Evolutionary conservation across 805 yeast species (phyloP).

Genomic region (Starmera quercuum): DNA sequence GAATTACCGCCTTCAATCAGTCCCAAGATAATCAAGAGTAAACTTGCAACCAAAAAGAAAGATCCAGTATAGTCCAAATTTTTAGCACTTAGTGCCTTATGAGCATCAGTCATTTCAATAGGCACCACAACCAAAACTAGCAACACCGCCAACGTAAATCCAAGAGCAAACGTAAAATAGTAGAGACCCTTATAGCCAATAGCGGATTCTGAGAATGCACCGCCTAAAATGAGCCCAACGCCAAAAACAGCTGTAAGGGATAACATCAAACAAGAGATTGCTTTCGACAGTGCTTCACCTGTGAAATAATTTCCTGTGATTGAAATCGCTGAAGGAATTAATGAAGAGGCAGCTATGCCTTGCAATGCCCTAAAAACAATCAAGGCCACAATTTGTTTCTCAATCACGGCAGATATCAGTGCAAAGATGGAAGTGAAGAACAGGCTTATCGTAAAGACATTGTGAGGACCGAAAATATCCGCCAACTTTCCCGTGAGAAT

Average conservation of each 20-base stretch:
- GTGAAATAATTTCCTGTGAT: slow-evolving; percentile 23
- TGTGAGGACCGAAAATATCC: slow-evolving; percentile 33
- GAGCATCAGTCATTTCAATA: slow-evolving; percentile 19
- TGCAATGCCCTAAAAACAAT: slow-evolving; percentile 38
- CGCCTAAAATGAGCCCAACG: slow-evolving; percentile 34
- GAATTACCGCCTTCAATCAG: slow-evolving; percentile 37
- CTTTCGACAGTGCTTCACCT: slow-evolving; percentile 20
- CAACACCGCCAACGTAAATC: slow-evolving; percentile 13
- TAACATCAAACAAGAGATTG: slow-evolving; percentile 20
- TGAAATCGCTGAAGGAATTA: slow-evolving; percentile 31
- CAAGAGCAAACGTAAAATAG: slow-evolving; percentile 29
- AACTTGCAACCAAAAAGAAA: slow-evolving; percentile 24
- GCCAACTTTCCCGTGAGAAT: slow-evolving; percentile 33
- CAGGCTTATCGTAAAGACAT: slow-evolving; percentile 20
- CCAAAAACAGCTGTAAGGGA: slow-evolving; percentile 26
- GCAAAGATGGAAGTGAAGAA: slow-evolving; percentile 18
- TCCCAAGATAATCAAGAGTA: slow-evolving; percentile 32
- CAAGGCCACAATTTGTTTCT: slow-evolving; percentile 24
- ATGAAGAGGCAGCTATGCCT: slow-evolving; percentile 34
- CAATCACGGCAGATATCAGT: slow-evolving; percentile 28
- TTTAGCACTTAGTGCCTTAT: slow-evolving; percentile 10
- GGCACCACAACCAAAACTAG: slow-evolving; percentile 23
- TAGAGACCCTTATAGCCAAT: slow-evolving; percentile 33
- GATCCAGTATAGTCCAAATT: slow-evolving; percentile 31
- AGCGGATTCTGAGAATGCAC: slow-evolving; percentile 30